Base-by-base conservation (phyloP, 441 rosid genomes). In the Adansonia grandidieri region DNA sequence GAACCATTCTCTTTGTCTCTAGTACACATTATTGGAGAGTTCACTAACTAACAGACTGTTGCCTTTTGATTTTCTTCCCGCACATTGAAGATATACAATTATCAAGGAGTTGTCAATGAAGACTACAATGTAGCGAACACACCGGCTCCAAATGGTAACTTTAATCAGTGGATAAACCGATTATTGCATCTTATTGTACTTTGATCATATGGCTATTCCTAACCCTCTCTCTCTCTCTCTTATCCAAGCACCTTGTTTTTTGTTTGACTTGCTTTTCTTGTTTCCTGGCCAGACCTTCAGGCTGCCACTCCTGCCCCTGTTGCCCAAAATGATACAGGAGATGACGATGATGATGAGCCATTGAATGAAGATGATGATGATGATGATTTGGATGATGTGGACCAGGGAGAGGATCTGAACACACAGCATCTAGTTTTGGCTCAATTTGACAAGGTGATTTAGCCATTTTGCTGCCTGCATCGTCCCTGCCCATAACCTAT, bases 401-500 rank as follows among this genome's bases (percentile, higher is more conserved):
- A 93, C 64, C 84, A 90, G 51, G 97, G 93, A 37, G 99, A 96
- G 84, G 99, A 96, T 74, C 82, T 89, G 86, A 91, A 93, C 86
- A 93, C 99, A 2, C 97, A 93, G 53, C 99, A 96, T 87, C 82
- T 96, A 75, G 98, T 96, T 77, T 83, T 96, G 87, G 99, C 99
- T 73, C 99, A 96, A 67, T 96, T 96, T 85, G 99, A 96, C 84
- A 96, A 96, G 98, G 99, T 96, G 83, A 47, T 24, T 42, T 37
- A 13, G 8, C 17, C n/a, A 19, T 68, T 8, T 13, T 63, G 47
- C 28, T 14, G 62, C 60, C 64, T 44, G 40, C 56, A 60, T 50
- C 57, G 78, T 47, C 50, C 48, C 37, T 79, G 48, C 42, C 7
- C 14, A 20, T 22, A 9, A 13, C 15, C 64, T 19, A 14, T 53